Conservation (phyloP, 2,329 filamentous ascomycete species). For the Decorospora gaudefroyi region DNA sequence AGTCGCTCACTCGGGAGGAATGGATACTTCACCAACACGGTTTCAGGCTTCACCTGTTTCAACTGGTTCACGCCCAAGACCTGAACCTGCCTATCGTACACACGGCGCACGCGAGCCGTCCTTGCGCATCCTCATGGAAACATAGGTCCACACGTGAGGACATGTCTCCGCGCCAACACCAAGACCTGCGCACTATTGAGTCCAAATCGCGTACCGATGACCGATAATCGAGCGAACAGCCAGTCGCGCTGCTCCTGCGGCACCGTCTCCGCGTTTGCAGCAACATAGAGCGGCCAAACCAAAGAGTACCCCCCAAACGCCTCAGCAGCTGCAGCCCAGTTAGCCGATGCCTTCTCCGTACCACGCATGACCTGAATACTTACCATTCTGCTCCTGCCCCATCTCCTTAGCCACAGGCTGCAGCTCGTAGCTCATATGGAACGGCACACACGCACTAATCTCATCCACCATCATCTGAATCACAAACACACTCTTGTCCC, state of each 20-base stretch:
- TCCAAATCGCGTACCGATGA: slow-evolving; percentile 47
- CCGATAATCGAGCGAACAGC: slow-evolving; percentile 43
- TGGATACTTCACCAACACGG: background rate
- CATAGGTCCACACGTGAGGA: slow-evolving; percentile 46
- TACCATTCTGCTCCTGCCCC: slow-evolving; percentile 45
- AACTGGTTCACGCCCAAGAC: too few species aligned
- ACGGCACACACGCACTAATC: slow-evolving; percentile 48
- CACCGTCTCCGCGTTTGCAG: slow-evolving; percentile 45
- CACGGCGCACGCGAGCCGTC: too few species aligned
- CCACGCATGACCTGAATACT: slow-evolving; percentile 2
- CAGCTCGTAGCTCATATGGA: slow-evolving; percentile 47
- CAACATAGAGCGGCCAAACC: slow-evolving; percentile 50
- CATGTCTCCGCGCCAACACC: slow-evolving; percentile 41
- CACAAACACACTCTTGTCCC: slow-evolving; percentile 30
- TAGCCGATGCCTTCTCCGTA: slow-evolving; percentile 10
- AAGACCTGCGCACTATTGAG: slow-evolving; percentile 44
- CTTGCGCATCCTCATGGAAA: slow-evolving; percentile 39
- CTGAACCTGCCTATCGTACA: too few species aligned
- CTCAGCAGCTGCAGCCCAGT: slow-evolving; percentile 39
- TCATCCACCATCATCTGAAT: slow-evolving; percentile 49
- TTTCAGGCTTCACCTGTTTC: too few species aligned
- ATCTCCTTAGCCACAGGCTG: slow-evolving; percentile 42
- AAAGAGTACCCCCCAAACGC: slow-evolving; percentile 49
- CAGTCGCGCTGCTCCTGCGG: slow-evolving; percentile 45
- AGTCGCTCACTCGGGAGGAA: slow-evolving; percentile 2